Evolutionary conservation across 805 yeast species (phyloP).

Genomic region (Wickerhamiella qilinensis): DNA sequence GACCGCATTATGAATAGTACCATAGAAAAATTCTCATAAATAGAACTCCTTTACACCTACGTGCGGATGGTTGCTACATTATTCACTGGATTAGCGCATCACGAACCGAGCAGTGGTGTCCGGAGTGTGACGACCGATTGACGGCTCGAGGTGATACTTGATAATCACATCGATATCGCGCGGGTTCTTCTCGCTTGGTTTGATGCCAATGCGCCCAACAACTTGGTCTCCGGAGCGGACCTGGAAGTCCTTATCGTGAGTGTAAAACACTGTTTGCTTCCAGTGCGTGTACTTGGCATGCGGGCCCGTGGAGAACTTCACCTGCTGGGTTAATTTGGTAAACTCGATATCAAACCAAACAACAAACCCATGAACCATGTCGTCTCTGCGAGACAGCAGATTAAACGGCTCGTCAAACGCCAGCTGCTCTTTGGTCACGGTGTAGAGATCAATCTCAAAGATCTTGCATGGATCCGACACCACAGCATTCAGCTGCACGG

Average conservation of each 20-base stretch:
- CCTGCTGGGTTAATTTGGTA: slow-evolving; percentile 31
- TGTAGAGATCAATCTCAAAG: slow-evolving; percentile 76
- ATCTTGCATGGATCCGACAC: slow-evolving; percentile 57
- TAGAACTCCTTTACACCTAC: not conserved
- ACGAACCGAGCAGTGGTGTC: slow-evolving; percentile 49
- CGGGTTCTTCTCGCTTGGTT: slow-evolving; percentile 66
- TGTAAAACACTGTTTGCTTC: slow-evolving; percentile 94
- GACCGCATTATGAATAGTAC: slow-evolving; percentile 44
- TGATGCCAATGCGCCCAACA: slow-evolving; percentile 52
- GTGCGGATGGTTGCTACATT: slow-evolving; percentile 5
- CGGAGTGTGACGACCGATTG: slow-evolving; percentile 28
- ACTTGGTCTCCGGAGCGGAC: slow-evolving; percentile 61
- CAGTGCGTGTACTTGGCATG: slow-evolving; percentile 91
- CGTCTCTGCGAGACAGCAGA: slow-evolving; percentile 60
- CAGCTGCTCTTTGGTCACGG: slow-evolving; percentile 67
- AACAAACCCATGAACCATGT: slow-evolving; percentile 72
- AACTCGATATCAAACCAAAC: slow-evolving; percentile 93
- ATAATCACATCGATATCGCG: slow-evolving; percentile 80
- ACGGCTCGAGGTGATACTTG: slow-evolving; percentile 28
- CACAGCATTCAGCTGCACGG: slow-evolving; percentile 66
- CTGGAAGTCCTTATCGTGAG: slow-evolving; percentile 55
- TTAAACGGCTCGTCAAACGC: slow-evolving; percentile 59
- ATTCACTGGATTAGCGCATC: slow-evolving; percentile 36
- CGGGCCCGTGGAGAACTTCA: slow-evolving; percentile 85
- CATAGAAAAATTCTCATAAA: not conserved